phyloP scores from a whole-genome alignment of 331 rosid species.

The Acacia pycnantha region DNA sequence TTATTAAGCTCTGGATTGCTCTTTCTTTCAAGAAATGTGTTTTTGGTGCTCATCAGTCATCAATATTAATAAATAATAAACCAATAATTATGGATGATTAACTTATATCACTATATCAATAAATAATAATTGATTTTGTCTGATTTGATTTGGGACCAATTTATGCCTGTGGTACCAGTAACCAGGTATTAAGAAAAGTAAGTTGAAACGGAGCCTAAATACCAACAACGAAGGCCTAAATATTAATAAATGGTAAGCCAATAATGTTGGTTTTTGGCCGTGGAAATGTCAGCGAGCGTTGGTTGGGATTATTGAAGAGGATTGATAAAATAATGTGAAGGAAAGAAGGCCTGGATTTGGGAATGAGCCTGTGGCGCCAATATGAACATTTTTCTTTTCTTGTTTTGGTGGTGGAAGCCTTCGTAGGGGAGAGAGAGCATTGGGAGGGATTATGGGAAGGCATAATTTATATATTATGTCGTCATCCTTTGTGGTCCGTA shows the following conservation, averaged over 20 bases:
- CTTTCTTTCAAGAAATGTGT: background rate
- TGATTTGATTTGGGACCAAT: background rate
- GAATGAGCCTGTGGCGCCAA: background rate
- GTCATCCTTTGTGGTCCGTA: background rate
- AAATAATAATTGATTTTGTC: background rate
- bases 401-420: background rate
- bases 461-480: background rate
- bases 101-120: background rate
- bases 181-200: background rate
- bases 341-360: background rate
- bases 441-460: background rate
- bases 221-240: no score
- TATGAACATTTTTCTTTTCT: background rate
- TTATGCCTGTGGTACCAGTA: background rate
- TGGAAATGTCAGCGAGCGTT: background rate
- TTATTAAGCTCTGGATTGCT: slow-evolving; percentile 2
- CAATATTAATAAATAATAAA: background rate
- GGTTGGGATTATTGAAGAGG: background rate
- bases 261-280: background rate
- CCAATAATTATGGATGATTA: background rate
- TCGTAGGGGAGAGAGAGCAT: no score
- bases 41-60: background rate
- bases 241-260: no score
- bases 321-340: background rate
- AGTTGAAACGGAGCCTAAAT: background rate